These are phyloP conservation scores for Stipa capillata DNA, from an alignment of 176 grass and related monocot genomes.

Conservation along the genomic window DNA sequence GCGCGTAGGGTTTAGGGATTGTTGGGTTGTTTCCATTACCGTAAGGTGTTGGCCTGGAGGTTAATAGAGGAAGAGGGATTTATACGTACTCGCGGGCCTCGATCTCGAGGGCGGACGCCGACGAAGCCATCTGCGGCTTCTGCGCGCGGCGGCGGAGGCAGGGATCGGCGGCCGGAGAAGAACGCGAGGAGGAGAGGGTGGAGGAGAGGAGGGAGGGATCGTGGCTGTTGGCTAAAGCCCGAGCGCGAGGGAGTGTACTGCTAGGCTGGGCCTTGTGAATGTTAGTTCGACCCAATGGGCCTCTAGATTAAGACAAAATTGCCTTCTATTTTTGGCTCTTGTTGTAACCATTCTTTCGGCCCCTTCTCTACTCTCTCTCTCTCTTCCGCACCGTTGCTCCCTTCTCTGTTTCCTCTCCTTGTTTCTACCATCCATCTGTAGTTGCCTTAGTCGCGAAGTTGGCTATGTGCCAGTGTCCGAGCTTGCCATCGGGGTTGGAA, in stretches of 20 bases:
- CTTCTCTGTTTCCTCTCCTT: no score
- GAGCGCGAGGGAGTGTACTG: background rate
- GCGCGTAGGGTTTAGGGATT: constrained; percentile 28
- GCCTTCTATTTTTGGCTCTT: no score
- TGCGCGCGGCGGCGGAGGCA: background rate
- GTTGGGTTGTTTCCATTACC: background rate
- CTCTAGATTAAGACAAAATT: no score
- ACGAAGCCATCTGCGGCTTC: constrained; percentile 33
- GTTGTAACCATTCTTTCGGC: no score
- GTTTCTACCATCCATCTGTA: no score
- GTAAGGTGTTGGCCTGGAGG: no score
- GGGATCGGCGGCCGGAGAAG: constrained; percentile 25
- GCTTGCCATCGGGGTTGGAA: no score
- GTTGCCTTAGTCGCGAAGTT: no score
- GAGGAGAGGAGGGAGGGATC: background rate
- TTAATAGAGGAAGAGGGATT: background rate
- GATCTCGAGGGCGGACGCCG: constrained; percentile 87
- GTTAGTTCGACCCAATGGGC: background rate
- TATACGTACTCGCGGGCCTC: constrained; percentile 85
- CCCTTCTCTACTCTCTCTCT: no score
- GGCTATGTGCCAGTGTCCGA: no score
- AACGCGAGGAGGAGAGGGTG: background rate
- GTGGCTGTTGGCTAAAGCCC: constrained; percentile 6
- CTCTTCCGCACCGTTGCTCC: no score
- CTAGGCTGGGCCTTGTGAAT: background rate